Evolutionary conservation across 768 basidiomycete species (phyloP), one percentile per base, ranked within the genome.

Genomic region (Artomyces pyxidatus): DNA sequence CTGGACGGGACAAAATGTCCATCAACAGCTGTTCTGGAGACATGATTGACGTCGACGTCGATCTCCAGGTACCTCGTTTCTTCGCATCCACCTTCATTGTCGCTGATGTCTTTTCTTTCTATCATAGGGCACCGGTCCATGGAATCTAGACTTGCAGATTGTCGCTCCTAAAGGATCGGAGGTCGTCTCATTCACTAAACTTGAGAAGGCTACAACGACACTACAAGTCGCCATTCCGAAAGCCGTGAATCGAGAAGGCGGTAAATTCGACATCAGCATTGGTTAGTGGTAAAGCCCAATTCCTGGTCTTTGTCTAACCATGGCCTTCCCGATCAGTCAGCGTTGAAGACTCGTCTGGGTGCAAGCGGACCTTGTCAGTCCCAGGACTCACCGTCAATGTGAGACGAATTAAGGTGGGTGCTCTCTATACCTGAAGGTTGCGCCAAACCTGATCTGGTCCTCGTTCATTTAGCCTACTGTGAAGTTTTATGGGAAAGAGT

Each of bases 401-500:
- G 19, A 78, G 84, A 54, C 71, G 88, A 53, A 74, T 85, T 14
- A 81, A 85, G 73, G 90, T 89, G 59, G 55, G 71, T 65, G 27
- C 28, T 48, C 16, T 42, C 38, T 26, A 43, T 17, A 19, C 19
- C 17, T 8, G 25, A 22, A 19, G 14, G 39, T 17, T 11, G 37
- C 30, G 14, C 5, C 30, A 29, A 17, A 51, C 3, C 44, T 22
- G 6, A 16, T n/a, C 42, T 46, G n/a, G n/a, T n/a, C n/a, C n/a
- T n/a, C n/a, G n/a, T n/a, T n/a, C n/a, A n/a, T n/a, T n/a, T n/a
- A 94, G 87, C 91, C 95, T 8, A 92, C 89, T 1, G 92, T 74
- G 19, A 81, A 81, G 63, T 95, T 96, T 65, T 92, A 92, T 59
- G 82, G 84, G 28, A 77, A 75, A 55, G 70, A 72, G 10, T 70